These are phyloP conservation scores for Taphrina populina DNA, from an alignment of 1,139 yeast species.

Conservation along the genomic window DNA sequence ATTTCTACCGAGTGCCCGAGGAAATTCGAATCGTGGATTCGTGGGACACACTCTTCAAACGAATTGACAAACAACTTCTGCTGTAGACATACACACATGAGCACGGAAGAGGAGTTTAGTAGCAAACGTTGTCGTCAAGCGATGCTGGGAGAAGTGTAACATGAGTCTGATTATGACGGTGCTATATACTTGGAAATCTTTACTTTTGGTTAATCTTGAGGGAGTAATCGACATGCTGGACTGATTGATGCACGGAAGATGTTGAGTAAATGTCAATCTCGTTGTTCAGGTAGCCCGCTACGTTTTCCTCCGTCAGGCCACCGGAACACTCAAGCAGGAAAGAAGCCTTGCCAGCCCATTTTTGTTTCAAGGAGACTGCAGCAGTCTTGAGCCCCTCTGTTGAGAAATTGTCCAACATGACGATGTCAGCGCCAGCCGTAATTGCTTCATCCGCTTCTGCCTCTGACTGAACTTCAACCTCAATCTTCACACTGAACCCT, in stretches of 20 bases:
- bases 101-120: too few species aligned
- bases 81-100: too few species aligned
- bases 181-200: too few species aligned
- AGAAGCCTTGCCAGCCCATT: slow-evolving; percentile 56
- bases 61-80: too few species aligned
- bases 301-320: slow-evolving; percentile 72
- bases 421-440: slow-evolving; percentile 90
- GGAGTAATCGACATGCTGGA: slow-evolving; percentile 75
- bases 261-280: slow-evolving; percentile 90
- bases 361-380: slow-evolving; percentile 60
- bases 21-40: too few species aligned
- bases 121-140: too few species aligned
- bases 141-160: too few species aligned
- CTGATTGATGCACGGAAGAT: slow-evolving; percentile 90
- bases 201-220: slow-evolving; percentile 59
- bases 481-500: slow-evolving; percentile 87
- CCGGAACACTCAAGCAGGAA: slow-evolving; percentile 89
- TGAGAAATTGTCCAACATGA: slow-evolving; percentile 87
- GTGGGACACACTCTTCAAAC: too few species aligned
- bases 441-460: slow-evolving; percentile 89
- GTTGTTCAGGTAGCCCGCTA: slow-evolving; percentile 64
- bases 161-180: too few species aligned
- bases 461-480: slow-evolving; percentile 84
- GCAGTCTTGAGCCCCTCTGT: slow-evolving; percentile 66
- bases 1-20: too few species aligned